A percentile compares a stretch with the other conserved stretches of the same genome.
These are phyloP conservation scores for Ogataea nonfermentans DNA, from an alignment of 805 yeast genomes.

Conservation along the genomic window DNA sequence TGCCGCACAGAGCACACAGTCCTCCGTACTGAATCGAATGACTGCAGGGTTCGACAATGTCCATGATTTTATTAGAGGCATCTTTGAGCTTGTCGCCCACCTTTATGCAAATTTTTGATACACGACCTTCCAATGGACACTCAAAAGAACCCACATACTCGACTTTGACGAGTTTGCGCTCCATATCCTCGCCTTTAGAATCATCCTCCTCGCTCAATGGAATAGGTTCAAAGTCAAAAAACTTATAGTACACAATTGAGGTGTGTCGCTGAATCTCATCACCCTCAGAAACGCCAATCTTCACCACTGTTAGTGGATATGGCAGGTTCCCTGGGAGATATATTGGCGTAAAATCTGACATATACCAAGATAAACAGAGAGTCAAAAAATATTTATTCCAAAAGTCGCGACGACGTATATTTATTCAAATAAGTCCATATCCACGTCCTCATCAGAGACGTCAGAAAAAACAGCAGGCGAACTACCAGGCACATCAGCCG, in stretches of 20 bases:
- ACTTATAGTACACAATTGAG: constrained; percentile 58
- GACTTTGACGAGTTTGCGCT: constrained; percentile 45
- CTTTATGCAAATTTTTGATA: constrained; percentile 48
- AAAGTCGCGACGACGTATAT: constrained; percentile 5
- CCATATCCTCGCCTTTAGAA: constrained; percentile 38
- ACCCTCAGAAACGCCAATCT: constrained; percentile 45
- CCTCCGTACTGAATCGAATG: constrained; percentile 96
- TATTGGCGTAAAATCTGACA: constrained; percentile 44
- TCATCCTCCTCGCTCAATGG: constrained; percentile 45
- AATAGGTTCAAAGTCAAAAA: constrained; percentile 62
- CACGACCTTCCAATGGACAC: constrained; percentile 73
- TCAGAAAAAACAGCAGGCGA: no score
- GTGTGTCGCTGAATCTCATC: constrained; percentile 49
- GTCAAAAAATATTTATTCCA: constrained; percentile 1
- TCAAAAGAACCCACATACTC: constrained; percentile 78
- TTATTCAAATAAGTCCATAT: constrained; percentile 11
- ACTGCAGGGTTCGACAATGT: constrained; percentile 77
- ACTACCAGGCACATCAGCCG: no score
- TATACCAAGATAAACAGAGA: constrained; percentile 9
- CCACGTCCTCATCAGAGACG: constrained; percentile 7
- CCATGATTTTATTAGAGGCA: constrained; percentile 43
- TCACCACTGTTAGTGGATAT: constrained; percentile 64
- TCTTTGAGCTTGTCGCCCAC: constrained; percentile 62
- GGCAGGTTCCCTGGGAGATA: constrained; percentile 60
- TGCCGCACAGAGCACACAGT: constrained; percentile 90